These are phyloP conservation scores for Triticum timopheevii DNA, from an alignment of 176 grass and related monocot genomes.

Conservation along the genomic window DNA sequence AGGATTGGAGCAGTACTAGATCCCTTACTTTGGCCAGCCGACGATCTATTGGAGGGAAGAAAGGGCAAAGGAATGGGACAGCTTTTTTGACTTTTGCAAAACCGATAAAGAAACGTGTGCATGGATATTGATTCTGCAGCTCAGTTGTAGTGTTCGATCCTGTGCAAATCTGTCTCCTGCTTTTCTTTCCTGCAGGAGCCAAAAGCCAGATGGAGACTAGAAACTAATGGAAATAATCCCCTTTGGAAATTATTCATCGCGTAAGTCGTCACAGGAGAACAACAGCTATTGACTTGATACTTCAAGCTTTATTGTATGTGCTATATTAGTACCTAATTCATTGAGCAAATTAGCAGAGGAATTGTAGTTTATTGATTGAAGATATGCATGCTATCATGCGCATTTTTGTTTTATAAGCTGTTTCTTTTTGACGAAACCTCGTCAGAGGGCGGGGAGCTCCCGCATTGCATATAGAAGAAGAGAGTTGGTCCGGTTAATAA, in stretches of 20 bases:
- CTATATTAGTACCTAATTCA: not conserved
- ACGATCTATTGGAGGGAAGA: not conserved
- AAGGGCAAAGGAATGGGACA: not conserved
- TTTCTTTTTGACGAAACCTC: too few species aligned
- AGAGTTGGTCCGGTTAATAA: too few species aligned
- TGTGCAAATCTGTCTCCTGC: conserved; percentile 13
- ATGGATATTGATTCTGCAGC: conserved; percentile 2
- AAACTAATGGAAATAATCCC: not conserved
- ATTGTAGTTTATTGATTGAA: not conserved
- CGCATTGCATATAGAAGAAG: too few species aligned
- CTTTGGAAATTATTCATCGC: conserved; percentile 4
- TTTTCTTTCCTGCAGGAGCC: not conserved
- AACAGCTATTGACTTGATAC: not conserved
- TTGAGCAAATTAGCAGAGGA: not conserved
- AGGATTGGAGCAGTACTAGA: too few species aligned
- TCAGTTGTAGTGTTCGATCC: conserved; percentile 18
- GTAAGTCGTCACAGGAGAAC: conserved; percentile 38
- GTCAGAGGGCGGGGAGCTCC: too few species aligned
- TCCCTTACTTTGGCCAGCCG: too few species aligned
- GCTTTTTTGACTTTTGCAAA: conserved; percentile 39
- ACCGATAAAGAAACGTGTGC: conserved; percentile 25
- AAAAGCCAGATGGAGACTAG: conserved; percentile 21
- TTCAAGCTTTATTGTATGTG: not conserved
- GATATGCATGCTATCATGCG: not conserved
- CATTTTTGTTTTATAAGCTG: too few species aligned